These are phyloP conservation scores for Penstemon newberryi DNA, from an alignment of 257 asterid species.

Conservation along the genomic window DNA sequence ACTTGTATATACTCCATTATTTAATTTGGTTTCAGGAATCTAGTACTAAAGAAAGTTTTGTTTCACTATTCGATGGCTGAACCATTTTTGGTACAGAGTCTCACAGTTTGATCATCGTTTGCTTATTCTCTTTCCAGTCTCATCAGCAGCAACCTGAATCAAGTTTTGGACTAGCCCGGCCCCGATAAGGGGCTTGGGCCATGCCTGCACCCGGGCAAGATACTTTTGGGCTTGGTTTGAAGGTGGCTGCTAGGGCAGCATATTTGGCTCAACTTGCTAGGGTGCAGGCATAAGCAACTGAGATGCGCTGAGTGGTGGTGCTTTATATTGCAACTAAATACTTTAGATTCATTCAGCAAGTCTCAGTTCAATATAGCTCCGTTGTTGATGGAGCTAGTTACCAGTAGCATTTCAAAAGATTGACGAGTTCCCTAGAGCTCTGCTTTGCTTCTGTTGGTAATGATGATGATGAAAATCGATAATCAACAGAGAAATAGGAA, in stretches of 20 bases:
- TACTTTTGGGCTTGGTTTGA: conserved; percentile 33
- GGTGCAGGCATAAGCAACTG: conserved; percentile 94
- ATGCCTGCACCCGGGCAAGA: conserved; percentile 83
- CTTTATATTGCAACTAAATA: conserved; percentile 17
- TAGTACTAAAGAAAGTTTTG: background rate
- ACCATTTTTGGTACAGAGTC: background rate
- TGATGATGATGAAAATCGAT: conserved; percentile 49
- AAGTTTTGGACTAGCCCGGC: conserved; percentile 96
- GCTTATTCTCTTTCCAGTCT: conserved; percentile 47
- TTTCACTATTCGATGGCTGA: background rate
- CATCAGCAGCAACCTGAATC: conserved; percentile 72
- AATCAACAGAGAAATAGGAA: conserved; percentile 38
- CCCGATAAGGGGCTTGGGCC: conserved; percentile 99
- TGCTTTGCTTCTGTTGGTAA: conserved; percentile 31
- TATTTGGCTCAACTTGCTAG: conserved; percentile 44
- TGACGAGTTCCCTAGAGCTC: conserved; percentile 51
- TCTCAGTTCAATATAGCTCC: conserved; percentile 55
- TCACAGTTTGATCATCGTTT: conserved; percentile 6
- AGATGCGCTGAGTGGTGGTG: conserved; percentile 48
- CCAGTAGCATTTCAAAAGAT: conserved; percentile 41
- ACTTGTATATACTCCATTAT: background rate
- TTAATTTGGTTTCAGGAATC: background rate
- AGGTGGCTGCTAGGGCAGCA: conserved; percentile 57
- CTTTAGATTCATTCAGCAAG: conserved; percentile 39
- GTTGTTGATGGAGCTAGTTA: conserved; percentile 40